A percentile compares a stretch with the other conserved stretches of the same genome.
phyloP scores from a whole-genome alignment of 164 flowering plant genomes.

The Taxillus chinensis region DNA sequence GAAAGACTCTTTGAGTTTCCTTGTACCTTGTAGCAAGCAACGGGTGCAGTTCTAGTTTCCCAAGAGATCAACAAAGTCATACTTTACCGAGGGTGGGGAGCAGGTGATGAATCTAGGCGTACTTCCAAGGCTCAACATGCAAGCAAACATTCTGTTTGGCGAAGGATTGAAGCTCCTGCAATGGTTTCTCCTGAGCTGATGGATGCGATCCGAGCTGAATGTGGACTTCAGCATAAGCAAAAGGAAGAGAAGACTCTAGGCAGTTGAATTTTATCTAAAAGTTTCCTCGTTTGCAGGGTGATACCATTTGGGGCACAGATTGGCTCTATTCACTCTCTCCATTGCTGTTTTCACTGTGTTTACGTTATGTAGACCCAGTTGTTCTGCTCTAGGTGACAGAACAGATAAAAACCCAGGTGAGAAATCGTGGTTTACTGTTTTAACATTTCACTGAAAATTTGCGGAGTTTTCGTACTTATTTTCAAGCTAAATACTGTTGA shows the following conservation, averaged over 20 bases:
- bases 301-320: no score
- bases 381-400: no score
- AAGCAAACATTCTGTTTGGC: constrained; percentile 7
- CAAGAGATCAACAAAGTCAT: constrained; percentile 88
- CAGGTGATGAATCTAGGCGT: constrained; percentile 24
- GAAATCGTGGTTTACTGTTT: no score
- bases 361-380: no score
- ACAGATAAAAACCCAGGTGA: no score
- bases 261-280: no score
- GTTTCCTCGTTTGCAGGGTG: no score
- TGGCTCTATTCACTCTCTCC: no score
- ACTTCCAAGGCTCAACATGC: constrained; percentile 6
- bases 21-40: constrained; percentile 57
- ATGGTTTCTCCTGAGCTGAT: constrained; percentile 65
- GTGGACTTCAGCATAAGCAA: constrained; percentile 36
- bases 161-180: constrained; percentile 5
- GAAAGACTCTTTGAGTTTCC: background rate
- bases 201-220: constrained; percentile 77
- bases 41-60: constrained; percentile 78
- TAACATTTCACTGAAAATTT: no score
- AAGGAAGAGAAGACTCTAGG: constrained; percentile 5
- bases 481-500: no score
- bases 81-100: constrained; percentile 85
- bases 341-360: no score
- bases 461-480: no score